Evolutionary conservation across 441 rosid genomes (phyloP), one percentile per base, ranked within the genome.

Genomic region (Mallotus japonicus): DNA sequence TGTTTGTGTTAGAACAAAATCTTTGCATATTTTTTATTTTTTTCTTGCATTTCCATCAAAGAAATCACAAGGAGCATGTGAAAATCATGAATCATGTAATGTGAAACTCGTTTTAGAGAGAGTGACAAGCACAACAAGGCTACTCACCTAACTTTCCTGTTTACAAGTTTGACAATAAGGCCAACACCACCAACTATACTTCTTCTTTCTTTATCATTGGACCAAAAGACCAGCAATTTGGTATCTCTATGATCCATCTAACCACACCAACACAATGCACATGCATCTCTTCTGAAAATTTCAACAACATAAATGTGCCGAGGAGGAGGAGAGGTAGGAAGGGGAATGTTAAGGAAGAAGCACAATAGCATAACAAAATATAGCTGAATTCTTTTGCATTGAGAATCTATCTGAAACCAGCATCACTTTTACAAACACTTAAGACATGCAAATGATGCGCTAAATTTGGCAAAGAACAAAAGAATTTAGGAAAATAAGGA

Each of bases 391-490:
- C 49, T 44, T 34, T 62, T 34, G 65, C 46, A 16, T 15, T 32
- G 44, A 34, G 37, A 16, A 15, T 62, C 44, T 10, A 15, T 62
- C 47, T 10, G 40, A 24, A 32, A 19, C 22, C 57, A 22, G 58
- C 40, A 37, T 37, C 40, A 37, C 1, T 37, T 37, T 6, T 0
- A 14, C 14, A 32, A n/a, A 37, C 65, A 10, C 2, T 3, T 37
- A 37, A 37, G 40, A 37, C 40, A 37, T 37, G 40, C 40, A 37
- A 37, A 37, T 4, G 12, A 47, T 13, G 8, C 28, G 56, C 32
- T 37, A n/a, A 57, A 54, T 64, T 53, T 60, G 19, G 68, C 62
- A 53, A 64, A 17, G 70, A 71, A 68, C 70, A 54, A 76, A 74
- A 77, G 63, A 55, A 59, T 44, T 24, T 28, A 59, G 51, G 12